phyloP scores from a whole-genome alignment of 176 grass and related monocot genomes.

The Juncus inflexus region DNA sequence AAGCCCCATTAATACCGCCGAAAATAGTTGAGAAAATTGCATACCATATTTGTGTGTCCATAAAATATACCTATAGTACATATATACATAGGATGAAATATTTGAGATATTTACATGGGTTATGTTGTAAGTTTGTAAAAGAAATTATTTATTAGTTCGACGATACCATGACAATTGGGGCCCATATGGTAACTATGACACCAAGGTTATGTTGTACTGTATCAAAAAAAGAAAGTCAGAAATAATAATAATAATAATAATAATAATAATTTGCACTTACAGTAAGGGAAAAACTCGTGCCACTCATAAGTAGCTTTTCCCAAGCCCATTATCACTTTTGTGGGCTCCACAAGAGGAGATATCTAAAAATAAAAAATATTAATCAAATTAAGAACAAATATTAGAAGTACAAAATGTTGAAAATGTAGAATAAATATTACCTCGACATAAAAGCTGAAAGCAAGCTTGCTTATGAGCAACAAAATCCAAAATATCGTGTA shows the following conservation, averaged over 20 bases:
- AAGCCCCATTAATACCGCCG: conserved; percentile 84
- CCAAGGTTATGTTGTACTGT: conserved; percentile 90
- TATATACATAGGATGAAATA: conserved; percentile 14
- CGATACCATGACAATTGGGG: conserved; percentile 87
- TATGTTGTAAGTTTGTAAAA: no score
- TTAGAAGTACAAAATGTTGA: conserved; percentile 9
- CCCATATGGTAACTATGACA: conserved; percentile 84
- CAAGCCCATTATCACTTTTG: conserved; percentile 67
- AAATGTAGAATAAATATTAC: conserved; percentile 29
- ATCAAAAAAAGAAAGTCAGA: conserved; percentile 29
- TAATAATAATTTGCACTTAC: conserved; percentile 41
- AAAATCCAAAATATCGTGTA: conserved; percentile 95
- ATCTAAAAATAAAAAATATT: conserved; percentile 45
- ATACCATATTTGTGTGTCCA: conserved; percentile 99
- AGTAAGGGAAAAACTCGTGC: conserved; percentile 93
- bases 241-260: conserved; percentile 17
- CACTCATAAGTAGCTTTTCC: conserved; percentile 59
- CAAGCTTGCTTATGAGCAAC: conserved; percentile 91
- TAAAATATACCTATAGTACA: conserved; percentile 77
- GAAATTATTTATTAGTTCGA: neutral
- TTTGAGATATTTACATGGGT: neutral
- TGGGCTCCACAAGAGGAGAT: conserved; percentile 78
- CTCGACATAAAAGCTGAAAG: conserved; percentile 99
- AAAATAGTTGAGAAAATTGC: conserved; percentile 96
- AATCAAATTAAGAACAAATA: conserved; percentile 10